Conservation (phyloP, 768 basidiomycete species). For the Tremella fuciformis region DNA sequence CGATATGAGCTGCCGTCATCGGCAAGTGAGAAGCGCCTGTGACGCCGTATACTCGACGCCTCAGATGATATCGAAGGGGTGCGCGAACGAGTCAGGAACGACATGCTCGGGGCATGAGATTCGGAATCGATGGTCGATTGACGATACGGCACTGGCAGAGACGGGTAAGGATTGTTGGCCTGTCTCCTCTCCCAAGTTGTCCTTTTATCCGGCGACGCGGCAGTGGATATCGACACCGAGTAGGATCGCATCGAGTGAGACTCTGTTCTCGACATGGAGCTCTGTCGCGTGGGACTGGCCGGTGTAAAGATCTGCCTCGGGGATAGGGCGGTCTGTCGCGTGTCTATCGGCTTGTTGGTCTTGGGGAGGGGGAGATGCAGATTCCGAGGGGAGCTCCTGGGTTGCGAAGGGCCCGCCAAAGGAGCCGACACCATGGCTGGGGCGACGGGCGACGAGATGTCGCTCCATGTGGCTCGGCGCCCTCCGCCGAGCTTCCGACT, state of each 20-base stretch:
- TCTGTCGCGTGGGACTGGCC: slow-evolving; percentile 11
- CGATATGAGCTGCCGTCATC: slow-evolving; percentile 15
- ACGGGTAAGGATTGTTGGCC: slow-evolving; percentile 45
- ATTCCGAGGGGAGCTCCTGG: neutral
- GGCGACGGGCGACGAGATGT: neutral
- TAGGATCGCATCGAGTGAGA: slow-evolving; percentile 27
- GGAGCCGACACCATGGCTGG: neutral
- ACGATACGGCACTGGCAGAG: slow-evolving; percentile 28
- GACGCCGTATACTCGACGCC: slow-evolving; percentile 2
- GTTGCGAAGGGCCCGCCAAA: slow-evolving; percentile 1
- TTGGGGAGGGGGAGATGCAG: neutral
- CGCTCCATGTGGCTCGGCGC: slow-evolving; percentile 29
- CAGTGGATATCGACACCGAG: slow-evolving; percentile 12
- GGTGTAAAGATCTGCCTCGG: neutral
- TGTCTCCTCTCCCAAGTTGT: slow-evolving; percentile 13
- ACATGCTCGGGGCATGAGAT: slow-evolving; percentile 13
- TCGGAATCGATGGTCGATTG: slow-evolving; percentile 23
- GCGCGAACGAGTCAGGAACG: slow-evolving; percentile 20
- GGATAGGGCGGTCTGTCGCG: neutral
- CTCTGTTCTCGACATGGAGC: slow-evolving; percentile 17
- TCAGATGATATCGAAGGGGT: slow-evolving; percentile 20
- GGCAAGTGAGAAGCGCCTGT: slow-evolving; percentile 9
- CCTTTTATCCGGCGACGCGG: slow-evolving; percentile 13
- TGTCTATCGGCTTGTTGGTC: neutral
- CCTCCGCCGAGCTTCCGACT: slow-evolving; percentile 36